Conservation (phyloP, 495 filamentous ascomycete species). For the Lichenothelia convexa region DNA sequence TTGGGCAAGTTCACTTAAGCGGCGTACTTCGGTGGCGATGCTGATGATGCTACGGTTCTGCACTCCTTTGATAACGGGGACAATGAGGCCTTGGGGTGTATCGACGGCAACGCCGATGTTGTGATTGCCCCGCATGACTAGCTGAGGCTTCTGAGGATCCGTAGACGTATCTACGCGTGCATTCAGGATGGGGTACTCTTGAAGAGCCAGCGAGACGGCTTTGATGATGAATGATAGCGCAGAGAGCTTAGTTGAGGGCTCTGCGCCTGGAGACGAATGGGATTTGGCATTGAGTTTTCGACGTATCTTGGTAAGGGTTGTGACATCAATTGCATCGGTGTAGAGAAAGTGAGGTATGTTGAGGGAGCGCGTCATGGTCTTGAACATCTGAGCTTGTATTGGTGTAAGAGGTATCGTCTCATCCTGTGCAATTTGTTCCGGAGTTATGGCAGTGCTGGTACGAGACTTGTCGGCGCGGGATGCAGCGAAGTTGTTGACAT, state of each 20-base stretch:
- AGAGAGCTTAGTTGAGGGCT: conserved; percentile 40
- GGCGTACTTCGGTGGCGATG: conserved; percentile 57
- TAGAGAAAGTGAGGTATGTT: conserved; percentile 87
- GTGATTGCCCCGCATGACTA: conserved; percentile 64
- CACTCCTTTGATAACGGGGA: conserved; percentile 88
- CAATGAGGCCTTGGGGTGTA: conserved; percentile 72
- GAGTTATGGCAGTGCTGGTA: conserved; percentile 5
- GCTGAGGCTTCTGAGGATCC: conserved; percentile 36
- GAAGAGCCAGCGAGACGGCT: conserved; percentile 68
- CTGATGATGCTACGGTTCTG: conserved; percentile 49
- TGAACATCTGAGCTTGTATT: conserved; percentile 89
- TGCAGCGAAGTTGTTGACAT: conserved; percentile 53
- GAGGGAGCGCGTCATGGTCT: conserved; percentile 87
- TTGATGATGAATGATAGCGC: conserved; percentile 93
- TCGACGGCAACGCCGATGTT: conserved; percentile 97
- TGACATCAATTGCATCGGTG: conserved; percentile 68
- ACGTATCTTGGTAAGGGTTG: conserved; percentile 49
- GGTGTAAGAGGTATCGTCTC: conserved; percentile 45
- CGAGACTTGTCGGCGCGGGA: conserved; percentile 15
- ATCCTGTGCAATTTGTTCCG: conserved; percentile 29
- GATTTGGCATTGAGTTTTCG: conserved; percentile 40
- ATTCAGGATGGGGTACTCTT: conserved; percentile 73
- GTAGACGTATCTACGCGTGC: conserved; percentile 50
- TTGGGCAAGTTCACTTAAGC: conserved; percentile 52
- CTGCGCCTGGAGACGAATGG: conserved; percentile 7